Conservation (phyloP, 106 monocot genomes). For the Dactylorhiza incarnata region DNA sequence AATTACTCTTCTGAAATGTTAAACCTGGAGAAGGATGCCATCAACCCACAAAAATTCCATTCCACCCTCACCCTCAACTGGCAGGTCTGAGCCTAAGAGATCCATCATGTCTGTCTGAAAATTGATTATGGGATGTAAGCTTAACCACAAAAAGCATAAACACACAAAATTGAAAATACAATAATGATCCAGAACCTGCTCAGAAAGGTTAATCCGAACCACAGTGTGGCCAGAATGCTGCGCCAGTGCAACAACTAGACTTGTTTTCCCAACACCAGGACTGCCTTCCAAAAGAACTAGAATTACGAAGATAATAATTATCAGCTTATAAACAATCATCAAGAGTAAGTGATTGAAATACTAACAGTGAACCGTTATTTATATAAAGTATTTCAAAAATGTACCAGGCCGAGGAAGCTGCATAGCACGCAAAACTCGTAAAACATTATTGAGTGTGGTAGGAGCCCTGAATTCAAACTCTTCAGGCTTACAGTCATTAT, state of each 20-base stretch:
- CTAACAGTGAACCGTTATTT: neutral
- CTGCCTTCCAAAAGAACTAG: slow-evolving; percentile 94
- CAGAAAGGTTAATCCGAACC: slow-evolving; percentile 93
- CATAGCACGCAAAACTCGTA: slow-evolving; percentile 87
- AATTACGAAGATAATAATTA: neutral
- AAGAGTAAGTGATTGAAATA: neutral
- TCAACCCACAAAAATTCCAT: slow-evolving; percentile 95
- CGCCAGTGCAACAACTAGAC: slow-evolving; percentile 81
- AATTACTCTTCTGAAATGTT: neutral
- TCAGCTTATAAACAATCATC: slow-evolving; percentile 5
- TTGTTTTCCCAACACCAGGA: slow-evolving; percentile 98
- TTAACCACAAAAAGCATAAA: neutral
- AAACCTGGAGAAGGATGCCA: slow-evolving; percentile 93
- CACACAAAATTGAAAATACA: neutral
- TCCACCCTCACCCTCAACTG: slow-evolving; percentile 51
- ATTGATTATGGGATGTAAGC: neutral
- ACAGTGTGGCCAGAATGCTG: slow-evolving; percentile 83
- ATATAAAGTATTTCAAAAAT: neutral
- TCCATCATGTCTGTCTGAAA: slow-evolving; percentile 98
- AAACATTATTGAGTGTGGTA: slow-evolving; percentile 76
- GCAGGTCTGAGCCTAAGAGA: slow-evolving; percentile 87
- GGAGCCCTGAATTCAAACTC: slow-evolving; percentile 88
- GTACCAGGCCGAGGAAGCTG: slow-evolving; percentile 82
- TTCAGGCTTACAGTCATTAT: slow-evolving; percentile 27
- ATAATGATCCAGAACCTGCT: slow-evolving; percentile 55